phyloP scores from a whole-genome alignment of 1,284 basidiomycete species.

The Papiliotrema laurentii region DNA sequence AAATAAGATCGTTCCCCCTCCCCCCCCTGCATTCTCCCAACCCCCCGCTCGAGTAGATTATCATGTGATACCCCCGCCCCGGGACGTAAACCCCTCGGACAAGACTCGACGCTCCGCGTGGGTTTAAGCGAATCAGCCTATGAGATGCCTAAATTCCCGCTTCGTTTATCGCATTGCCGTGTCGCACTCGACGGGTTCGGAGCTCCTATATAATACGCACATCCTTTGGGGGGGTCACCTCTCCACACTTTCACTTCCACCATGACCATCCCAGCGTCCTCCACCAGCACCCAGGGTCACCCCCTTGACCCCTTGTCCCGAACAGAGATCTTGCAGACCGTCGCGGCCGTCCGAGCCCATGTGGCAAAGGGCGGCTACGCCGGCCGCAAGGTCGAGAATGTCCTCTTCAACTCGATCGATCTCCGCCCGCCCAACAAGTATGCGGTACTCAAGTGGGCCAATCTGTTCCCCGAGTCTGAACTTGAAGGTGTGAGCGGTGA shows the following conservation, averaged over 20 bases:
- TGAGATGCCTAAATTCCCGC: no score
- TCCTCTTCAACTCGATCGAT: constrained; percentile 43
- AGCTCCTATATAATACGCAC: no score
- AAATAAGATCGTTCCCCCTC: no score
- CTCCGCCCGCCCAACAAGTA: constrained; percentile 44
- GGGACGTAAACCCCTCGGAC: no score
- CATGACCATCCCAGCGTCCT: constrained; percentile 1
- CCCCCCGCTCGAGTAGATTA: no score
- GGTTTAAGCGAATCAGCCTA: no score
- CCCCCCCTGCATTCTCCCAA: no score
- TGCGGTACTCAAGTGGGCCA: constrained; percentile 37
- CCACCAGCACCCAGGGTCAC: constrained; percentile 26
- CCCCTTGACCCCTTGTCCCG: constrained; percentile 49
- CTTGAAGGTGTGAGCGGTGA: constrained; percentile 15
- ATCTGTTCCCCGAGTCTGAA: constrained; percentile 37
- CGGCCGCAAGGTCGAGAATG: constrained; percentile 20
- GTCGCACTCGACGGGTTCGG: no score
- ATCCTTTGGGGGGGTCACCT: no score
- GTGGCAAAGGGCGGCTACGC: constrained; percentile 18
- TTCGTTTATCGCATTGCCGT: no score
- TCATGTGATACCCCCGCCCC: no score
- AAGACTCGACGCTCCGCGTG: no score
- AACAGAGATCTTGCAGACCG: constrained; percentile 40
- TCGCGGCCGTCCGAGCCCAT: constrained; percentile 33
- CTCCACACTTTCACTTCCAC: background rate